A percentile compares a stretch with the other conserved stretches of the same genome.
Evolutionary conservation across 2,329 filamentous ascomycete genomes (phyloP).

Genomic region (Rutstroemia sp.): DNA sequence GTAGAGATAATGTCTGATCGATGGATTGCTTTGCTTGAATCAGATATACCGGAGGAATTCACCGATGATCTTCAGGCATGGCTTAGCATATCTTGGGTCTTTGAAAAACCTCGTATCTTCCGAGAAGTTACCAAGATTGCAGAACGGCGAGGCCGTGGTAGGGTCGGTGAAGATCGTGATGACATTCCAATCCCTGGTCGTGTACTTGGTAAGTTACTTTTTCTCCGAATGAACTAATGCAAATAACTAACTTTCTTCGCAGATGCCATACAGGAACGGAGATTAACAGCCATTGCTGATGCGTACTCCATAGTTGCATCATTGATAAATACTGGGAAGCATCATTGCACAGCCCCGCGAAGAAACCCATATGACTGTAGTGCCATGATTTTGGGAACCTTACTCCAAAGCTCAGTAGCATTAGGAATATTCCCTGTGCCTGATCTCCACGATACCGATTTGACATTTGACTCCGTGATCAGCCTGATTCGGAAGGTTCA

Average conservation of each 20-base stretch:
- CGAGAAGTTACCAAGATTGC: neutral
- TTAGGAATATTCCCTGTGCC: conserved; percentile 6
- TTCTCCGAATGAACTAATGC: neutral
- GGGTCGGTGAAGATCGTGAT: neutral
- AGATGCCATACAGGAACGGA: conserved; percentile 5
- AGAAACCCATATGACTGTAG: neutral
- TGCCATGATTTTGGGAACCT: neutral
- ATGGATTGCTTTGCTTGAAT: conserved; percentile 1
- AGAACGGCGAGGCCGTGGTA: conserved; percentile 4
- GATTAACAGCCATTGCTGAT: neutral
- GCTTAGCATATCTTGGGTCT: conserved; percentile 7
- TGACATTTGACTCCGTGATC: neutral
- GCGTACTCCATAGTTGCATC: neutral
- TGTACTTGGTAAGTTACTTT: neutral
- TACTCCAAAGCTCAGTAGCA: neutral
- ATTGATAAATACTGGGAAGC: neutral
- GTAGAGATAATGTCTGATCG: conserved; percentile 3
- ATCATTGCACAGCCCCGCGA: neutral
- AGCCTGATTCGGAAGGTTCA: neutral
- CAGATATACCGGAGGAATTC: neutral
- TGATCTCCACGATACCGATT: neutral
- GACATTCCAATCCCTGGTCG: conserved; percentile 3
- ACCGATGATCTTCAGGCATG: neutral
- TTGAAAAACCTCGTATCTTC: conserved; percentile 1
- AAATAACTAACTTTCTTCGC: neutral